Evolutionary conservation across 1,284 basidiomycete genomes (phyloP), one percentile per base, ranked within the genome.

Genomic region (Apiotrichum siamense): DNA sequence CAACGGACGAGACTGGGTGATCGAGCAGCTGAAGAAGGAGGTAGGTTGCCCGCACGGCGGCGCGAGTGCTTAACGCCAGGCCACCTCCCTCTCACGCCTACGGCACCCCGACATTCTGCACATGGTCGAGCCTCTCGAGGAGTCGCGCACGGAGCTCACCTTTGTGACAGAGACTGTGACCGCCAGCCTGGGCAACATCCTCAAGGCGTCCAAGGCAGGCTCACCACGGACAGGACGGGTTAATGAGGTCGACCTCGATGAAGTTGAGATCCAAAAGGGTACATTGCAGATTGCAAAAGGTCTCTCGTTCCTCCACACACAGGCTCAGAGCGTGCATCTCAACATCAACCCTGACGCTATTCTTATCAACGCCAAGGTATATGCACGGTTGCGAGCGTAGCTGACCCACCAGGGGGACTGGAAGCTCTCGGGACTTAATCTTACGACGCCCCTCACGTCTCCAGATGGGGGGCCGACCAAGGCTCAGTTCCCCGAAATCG

Each of bases 71-170:
- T 39, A 25, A 11, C 18, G 1, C n/a, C 66, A 97, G 91, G 90
- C 88, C 4, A 83, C 87, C 45, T 85, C 90, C 1, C 77, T 97
- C 25, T 84, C 88, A 21, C 82, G 86, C 56, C 76, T 98, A 40
- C 80, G 94, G 23, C 96, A 98, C 75, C 94, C 94, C 3, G 94
- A 88, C 59, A 85, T 99, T 49, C 78, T 99, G 82, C 94, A 98
- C 75, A 90, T 97, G 82, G 92, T 96, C 24, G 94, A 99, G 74
- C 93, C 94, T n/a, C 76, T 97, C 39, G 93, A 97, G 73, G 94
- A 98, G 70, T 87, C 91, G 0, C 79, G 92, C 52, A 71, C 78
- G 42, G 88, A 93, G 62, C 77, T 97, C 41, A 83, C 86, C 20
- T 98, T 97, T 65, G 94, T 93, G 2, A 97, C 94, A 0, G 96